phyloP scores from a whole-genome alignment of 2,329 filamentous ascomycete species.

The Cladosporium sp. region DNA sequence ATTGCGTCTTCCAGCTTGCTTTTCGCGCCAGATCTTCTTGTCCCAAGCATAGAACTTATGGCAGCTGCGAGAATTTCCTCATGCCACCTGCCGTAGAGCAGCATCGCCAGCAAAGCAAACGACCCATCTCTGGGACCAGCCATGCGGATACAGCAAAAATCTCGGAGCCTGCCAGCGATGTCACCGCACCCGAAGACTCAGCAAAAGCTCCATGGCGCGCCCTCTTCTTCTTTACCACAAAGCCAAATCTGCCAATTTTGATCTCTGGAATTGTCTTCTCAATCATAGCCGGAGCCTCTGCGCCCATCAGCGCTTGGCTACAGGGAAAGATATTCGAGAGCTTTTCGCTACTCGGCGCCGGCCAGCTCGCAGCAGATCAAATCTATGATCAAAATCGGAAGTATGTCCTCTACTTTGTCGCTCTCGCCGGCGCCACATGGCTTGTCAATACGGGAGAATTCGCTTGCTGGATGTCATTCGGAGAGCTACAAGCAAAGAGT shows the following conservation, averaged over 20 bases:
- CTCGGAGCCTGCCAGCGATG: constrained; percentile 10
- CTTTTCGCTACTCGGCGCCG: constrained; percentile 66
- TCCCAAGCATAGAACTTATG: not conserved
- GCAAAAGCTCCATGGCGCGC: constrained; percentile 46
- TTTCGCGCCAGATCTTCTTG: not conserved
- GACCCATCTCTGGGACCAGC: constrained; percentile 24
- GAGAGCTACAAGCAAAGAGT: constrained; percentile 73
- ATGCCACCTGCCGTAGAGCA: constrained; percentile 22
- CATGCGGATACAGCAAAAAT: constrained; percentile 13
- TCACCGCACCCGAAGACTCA: constrained; percentile 19
- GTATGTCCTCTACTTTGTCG: constrained; percentile 63
- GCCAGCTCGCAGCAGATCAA: constrained; percentile 48
- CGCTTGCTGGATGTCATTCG: constrained; percentile 71
- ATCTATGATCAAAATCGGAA: constrained; percentile 58
- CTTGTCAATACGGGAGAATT: constrained; percentile 67
- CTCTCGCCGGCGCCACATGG: constrained; percentile 66
- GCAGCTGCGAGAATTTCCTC: constrained; percentile 3
- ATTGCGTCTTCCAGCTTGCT: not conserved
- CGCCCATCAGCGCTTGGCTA: constrained; percentile 67
- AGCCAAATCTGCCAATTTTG: constrained; percentile 58
- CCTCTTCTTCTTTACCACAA: constrained; percentile 73
- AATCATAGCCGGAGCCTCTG: constrained; percentile 60
- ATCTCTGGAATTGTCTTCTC: constrained; percentile 57
- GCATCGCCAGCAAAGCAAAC: constrained; percentile 24
- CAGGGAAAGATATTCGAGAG: constrained; percentile 74